These are phyloP conservation scores for Lepiota venenata DNA, from an alignment of 768 basidiomycete species.

Conservation along the genomic window DNA sequence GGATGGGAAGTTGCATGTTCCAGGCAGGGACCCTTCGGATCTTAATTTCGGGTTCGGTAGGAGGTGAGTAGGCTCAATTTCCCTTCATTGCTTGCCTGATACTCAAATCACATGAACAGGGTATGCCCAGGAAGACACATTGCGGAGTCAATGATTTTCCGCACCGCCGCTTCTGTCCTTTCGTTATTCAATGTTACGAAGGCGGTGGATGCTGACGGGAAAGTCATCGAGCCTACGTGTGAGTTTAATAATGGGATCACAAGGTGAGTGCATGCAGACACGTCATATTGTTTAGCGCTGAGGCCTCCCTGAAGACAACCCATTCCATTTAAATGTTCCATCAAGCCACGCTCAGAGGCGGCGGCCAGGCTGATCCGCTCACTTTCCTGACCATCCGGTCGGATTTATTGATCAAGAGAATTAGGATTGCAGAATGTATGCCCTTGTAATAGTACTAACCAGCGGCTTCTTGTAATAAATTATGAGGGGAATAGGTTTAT, in stretches of 20 bases:
- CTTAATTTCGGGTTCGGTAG: conserved; percentile 57
- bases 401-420: no score
- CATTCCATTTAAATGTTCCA: conserved; percentile 36
- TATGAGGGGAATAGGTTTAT: no score
- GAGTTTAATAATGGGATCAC: conserved; percentile 10
- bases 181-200: conserved; percentile 16
- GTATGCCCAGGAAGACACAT: conserved; percentile 24
- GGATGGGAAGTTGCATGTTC: conserved; percentile 30
- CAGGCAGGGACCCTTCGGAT: conserved; percentile 38
- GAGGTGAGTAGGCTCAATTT: conserved; percentile 35
- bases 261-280: not conserved
- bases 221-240: conserved; percentile 12
- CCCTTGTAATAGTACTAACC: no score
- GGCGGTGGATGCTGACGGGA: conserved; percentile 12
- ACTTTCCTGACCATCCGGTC: no score
- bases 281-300: not conserved
- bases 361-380: conserved; percentile 21
- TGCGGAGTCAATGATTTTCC: conserved; percentile 16
- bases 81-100: not conserved
- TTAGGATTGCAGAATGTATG: no score
- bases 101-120: conserved; percentile 5
- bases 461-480: no score
- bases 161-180: conserved; percentile 14
- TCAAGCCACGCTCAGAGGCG: conserved; percentile 38
- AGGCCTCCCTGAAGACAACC: not conserved